Conservation (phyloP, 2,329 filamentous ascomycete species). For the Chlorencoelia australis region DNA sequence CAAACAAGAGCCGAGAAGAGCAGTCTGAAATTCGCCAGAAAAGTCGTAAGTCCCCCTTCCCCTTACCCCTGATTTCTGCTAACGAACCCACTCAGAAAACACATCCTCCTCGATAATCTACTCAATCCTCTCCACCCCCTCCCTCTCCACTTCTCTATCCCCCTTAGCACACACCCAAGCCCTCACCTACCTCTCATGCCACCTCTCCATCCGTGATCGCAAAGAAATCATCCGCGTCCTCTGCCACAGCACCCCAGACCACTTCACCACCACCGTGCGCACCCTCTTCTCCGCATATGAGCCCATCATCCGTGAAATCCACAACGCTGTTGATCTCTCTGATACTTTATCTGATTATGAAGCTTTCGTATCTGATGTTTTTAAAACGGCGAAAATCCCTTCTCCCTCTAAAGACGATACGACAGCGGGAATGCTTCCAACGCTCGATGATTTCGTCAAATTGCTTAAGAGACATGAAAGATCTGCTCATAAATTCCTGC, state of each 20-base stretch:
- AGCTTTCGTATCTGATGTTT: constrained; percentile 59
- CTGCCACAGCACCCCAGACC: constrained; percentile 60
- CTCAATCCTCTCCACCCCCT: constrained; percentile 42
- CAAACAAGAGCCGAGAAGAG: constrained; percentile 40
- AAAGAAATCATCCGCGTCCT: constrained; percentile 56
- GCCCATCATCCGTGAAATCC: constrained; percentile 61
- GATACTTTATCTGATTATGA: constrained; percentile 59
- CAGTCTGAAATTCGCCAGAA: constrained; percentile 49
- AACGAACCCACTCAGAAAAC: too few species aligned
- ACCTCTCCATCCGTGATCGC: constrained; percentile 65
- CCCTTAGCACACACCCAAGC: constrained; percentile 53
- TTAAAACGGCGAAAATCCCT: constrained; percentile 35
- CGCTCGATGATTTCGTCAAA: too few species aligned
- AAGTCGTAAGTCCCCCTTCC: constrained; percentile 42
- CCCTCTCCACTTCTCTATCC: constrained; percentile 37
- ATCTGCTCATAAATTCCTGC: too few species aligned
- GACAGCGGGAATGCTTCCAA: too few species aligned
- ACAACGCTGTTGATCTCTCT: constrained; percentile 61
- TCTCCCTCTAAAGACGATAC: too few species aligned
- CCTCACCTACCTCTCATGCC: constrained; percentile 59
- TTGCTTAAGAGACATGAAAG: too few species aligned
- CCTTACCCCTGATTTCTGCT: too few species aligned
- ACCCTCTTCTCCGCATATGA: constrained; percentile 61
- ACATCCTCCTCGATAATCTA: too few species aligned
- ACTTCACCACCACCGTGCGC: constrained; percentile 58